Evolutionary conservation across 106 monocot species (phyloP), one percentile per base, ranked within the genome.

Genomic region (Gastrodia elata): DNA sequence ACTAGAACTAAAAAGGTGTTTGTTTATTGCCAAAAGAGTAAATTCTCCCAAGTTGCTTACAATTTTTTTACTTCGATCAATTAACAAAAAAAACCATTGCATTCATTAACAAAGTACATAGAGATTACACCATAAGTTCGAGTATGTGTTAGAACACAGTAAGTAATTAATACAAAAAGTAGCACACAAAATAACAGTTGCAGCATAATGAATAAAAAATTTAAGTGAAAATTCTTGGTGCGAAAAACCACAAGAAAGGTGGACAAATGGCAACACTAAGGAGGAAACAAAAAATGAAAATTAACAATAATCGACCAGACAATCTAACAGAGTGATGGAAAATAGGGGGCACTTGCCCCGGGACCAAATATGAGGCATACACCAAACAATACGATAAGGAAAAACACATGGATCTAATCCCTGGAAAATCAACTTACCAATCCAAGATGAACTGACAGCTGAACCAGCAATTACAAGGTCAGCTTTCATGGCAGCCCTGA

Each of bases 401-500:
- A 38, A 67, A 67, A 20, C 30, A 36, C 30, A 61, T 13, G 28
- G 13, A 61, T 67, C 67, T n/a, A 15, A 37, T 67, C 1, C 18
- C 20, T 67, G 38, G 37, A 67, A 18, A 67, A 65, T 32, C 46
- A 38, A 78, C 89, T 69, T 44, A 94, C 95, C 95, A 72, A 95
- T 87, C 95, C 95, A 95, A 14, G 91, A 87, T 33, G 95, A 85
- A 77, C 91, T 89, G 71, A 95, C 95, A 71, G 91, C 91, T 37
- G 91, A 95, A 77, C 95, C 95, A 25, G 91, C 95, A 68, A 95
- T 80, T 7, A 95, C 73, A 71, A 89, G 83, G 79, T 95, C 91
- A 22, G 83, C 82, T 79, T 84, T 92, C 81, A 74, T 84, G 37
- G 95, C 95, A 65, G 81, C 76, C 72, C 83, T 89, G 75, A 82